Conservation (phyloP, 129 eudicot genomes). For the Tagetes patula region DNA sequence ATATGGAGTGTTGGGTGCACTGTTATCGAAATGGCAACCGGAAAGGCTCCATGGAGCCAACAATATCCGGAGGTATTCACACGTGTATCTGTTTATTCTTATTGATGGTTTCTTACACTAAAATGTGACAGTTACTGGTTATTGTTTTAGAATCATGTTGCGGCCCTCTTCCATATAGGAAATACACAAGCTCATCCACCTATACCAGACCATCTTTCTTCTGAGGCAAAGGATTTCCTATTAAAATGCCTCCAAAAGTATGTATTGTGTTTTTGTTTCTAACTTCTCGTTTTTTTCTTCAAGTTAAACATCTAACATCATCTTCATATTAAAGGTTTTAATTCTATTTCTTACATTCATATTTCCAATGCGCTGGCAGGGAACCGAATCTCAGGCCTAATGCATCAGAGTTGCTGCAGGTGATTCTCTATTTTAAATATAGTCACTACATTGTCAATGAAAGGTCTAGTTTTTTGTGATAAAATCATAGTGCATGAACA, state of each 20-base stretch:
- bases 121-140: conserved; percentile 13
- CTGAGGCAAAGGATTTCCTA: conserved; percentile 87
- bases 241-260: conserved; percentile 93
- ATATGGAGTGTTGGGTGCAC: conserved; percentile 99
- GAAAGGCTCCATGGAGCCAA: conserved; percentile 99
- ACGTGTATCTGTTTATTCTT: not conserved
- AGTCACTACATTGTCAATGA: conserved; percentile 16
- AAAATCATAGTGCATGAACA: not conserved
- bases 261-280: conserved; percentile 9
- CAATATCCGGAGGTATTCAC: conserved; percentile 84
- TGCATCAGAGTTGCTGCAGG: conserved; percentile 92
- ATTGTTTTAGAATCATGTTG: conserved; percentile 51
- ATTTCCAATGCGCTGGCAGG: conserved; percentile 45
- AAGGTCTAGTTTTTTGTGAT: not conserved
- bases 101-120: conserved; percentile 1
- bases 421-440: conserved; percentile 29
- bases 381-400: conserved; percentile 76
- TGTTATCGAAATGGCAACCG: conserved; percentile 98
- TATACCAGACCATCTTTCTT: conserved; percentile 93
- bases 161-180: conserved; percentile 95
- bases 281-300: not conserved
- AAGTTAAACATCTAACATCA: not conserved
- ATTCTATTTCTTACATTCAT: conserved; percentile 1
- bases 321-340: not conserved
- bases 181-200: conserved; percentile 98